Evolutionary conservation across 192 early-diverging fungal species (phyloP), one percentile per base, ranked within the genome.

Genomic region (Dimargaris cristalligena): DNA sequence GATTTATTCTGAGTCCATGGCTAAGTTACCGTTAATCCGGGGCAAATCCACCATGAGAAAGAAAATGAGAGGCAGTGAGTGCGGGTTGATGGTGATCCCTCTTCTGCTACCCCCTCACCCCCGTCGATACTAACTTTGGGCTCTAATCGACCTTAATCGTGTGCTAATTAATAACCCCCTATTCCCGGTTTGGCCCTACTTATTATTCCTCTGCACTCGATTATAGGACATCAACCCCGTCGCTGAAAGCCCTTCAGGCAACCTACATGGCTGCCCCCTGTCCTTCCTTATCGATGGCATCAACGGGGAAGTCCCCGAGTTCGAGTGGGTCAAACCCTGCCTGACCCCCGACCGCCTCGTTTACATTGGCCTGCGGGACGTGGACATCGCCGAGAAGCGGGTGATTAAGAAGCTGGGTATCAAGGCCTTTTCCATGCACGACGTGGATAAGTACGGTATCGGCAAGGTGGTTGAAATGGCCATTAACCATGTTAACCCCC

Each of bases 311-410:
- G 62, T 83, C 32, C 71, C 71, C 11, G 73, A 66, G 44, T 92
- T 91, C 60, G 64, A 67, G 29, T 97, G 94, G 94, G 71, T 92
- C 48, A 78, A 80, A 57, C 81, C 85, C 28, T 78, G 81, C 61
- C 75, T 97, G 48, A 75, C 69, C 34, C 68, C 79, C 33, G 75
- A 86, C 58, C 80, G 85, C 38, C 73, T 97, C 48, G 91, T 91
- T 35, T 97, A 94, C 75, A 93, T 97, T 79, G 94, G 91, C 46
- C 76, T 97, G 57, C 84, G 94, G 64, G 94, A 97, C 72, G 79
- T 97, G 46, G 94, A 97, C 70, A 71, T 74, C 1, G 78, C 77
- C 10, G 94, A 97, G 66, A 94, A 93, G 75, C 73, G 78, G 59
- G 77, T 97, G 50, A 65, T 97, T 58, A 73, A 78, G 25, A 78